These are phyloP conservation scores for Akanthomyces lecanii DNA, from an alignment of 2,329 filamentous ascomycete species.

Conservation along the genomic window DNA sequence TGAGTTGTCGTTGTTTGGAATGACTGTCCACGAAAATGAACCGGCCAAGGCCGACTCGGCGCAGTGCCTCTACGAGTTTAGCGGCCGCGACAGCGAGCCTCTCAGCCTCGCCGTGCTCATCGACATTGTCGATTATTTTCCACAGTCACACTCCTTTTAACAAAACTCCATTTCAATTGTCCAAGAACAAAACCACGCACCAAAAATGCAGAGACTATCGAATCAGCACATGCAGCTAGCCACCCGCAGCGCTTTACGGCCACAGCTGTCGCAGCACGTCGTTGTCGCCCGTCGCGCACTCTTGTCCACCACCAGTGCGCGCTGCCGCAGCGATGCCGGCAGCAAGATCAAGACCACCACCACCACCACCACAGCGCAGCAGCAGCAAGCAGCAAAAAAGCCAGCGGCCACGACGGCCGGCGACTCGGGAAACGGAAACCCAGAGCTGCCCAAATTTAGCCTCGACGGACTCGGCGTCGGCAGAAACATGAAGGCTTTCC, in stretches of 20 bases:
- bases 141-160: not conserved
- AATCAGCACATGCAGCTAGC: not conserved
- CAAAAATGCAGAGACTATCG: not conserved
- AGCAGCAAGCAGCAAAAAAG: too few species aligned
- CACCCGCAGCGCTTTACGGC: not conserved
- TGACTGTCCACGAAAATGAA: conserved; percentile 6
- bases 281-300: not conserved
- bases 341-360: not conserved
- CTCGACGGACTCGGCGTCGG: conserved; percentile 27
- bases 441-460: conserved; percentile 24
- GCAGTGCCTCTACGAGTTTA: not conserved
- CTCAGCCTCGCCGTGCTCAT: not conserved
- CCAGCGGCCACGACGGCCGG: not conserved
- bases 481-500: conserved; percentile 25
- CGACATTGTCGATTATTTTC: not conserved
- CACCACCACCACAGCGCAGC: not conserved
- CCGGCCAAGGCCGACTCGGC: conserved; percentile 2
- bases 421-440: conserved; percentile 21
- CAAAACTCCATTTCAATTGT: not conserved
- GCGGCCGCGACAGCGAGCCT: not conserved
- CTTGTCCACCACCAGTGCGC: not conserved
- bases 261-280: not conserved
- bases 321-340: not conserved
- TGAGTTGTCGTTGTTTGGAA: too few species aligned
- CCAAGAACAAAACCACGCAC: not conserved